Evolutionary conservation across 75 land plant genomes (phyloP), one percentile per base, ranked within the genome.

Genomic region (Pinus taeda): DNA sequence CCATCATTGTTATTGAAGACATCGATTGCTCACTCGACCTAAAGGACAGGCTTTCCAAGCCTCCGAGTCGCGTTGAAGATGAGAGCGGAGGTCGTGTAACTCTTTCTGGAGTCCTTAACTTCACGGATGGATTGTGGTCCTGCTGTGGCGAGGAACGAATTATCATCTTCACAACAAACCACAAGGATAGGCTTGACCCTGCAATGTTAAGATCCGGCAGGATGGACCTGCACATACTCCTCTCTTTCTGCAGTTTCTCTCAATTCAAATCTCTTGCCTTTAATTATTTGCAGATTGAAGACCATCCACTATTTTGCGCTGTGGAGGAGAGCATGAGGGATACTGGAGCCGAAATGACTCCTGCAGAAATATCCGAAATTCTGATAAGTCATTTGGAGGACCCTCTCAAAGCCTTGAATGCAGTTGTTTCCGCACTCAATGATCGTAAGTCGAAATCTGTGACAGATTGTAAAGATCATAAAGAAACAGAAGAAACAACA

Each of bases 191-290:
- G 65, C 84, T 87, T 12, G 88, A 81, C 42, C 76, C 84, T 6
- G 87, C 89, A 15, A 14, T 86, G 75, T 77, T 82, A 29, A 66
- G 89, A 57, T 71, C 84, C 2, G 89, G 89, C 4, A 45, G 87
- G 17, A 87, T 87, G 89, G 89, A 87, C 82, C 79, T 87, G 84
- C 89, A 87, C 77, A 87, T 87, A 64, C 81, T 79, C 75, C 76
- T 87, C 71, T 60, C 78, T 42, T 87, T 81, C 75, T 87, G 89
- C 71, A 74, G 59, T 8, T 79, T 82, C 59, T 15, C 74, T 29
- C 79, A 56, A 6, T 81, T 87, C 76, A 76, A 77, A 36, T 67
- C 77, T 20, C 73, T 88, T 61, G 87, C 79, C 4, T 45, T 21
- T 45, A 88, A 78, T 59, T 87, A 87, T 67, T 60, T 85, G 66